Percentiles rank a stretch among this genome's conserved stretches.
phyloP scores from a whole-genome alignment of 345 rosid species.

The Rhodomyrtus tomentosa region DNA sequence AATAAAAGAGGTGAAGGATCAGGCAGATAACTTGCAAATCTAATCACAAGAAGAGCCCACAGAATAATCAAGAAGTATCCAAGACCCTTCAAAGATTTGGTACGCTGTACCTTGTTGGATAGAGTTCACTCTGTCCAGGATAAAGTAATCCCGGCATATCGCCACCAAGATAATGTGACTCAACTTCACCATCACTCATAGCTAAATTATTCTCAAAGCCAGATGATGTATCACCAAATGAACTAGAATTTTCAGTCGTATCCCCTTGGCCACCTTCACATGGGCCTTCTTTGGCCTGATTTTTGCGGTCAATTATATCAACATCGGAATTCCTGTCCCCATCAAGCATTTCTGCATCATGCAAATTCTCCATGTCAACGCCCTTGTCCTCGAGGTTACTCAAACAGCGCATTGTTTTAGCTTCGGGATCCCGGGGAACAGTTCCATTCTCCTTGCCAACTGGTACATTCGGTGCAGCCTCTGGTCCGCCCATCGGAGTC shows the following conservation, averaged over 20 bases:
- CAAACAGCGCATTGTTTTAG: constrained; percentile 14
- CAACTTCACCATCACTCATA: constrained; percentile 60
- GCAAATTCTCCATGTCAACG: constrained; percentile 13
- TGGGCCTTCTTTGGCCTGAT: background rate
- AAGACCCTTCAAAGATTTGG: background rate
- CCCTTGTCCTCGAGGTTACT: constrained; percentile 31
- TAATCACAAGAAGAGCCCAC: background rate
- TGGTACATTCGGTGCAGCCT: background rate
- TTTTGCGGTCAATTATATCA: constrained; percentile 29
- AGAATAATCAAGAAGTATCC: background rate
- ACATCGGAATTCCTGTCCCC: constrained; percentile 30
- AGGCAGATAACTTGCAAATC: background rate
- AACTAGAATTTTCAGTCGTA: constrained; percentile 63
- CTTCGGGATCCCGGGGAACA: constrained; percentile 13
- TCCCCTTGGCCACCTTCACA: constrained; percentile 21
- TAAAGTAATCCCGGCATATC: constrained; percentile 7
- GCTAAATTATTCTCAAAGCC: constrained; percentile 21
- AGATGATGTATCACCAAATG: constrained; percentile 54
- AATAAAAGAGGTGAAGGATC: background rate
- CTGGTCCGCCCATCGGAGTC: constrained; percentile 3
- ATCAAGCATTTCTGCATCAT: background rate
- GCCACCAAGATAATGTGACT: constrained; percentile 25
- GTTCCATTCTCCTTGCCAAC: constrained; percentile 11
- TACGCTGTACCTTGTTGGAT: constrained; percentile 31
- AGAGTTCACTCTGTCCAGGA: constrained; percentile 15